phyloP scores from a whole-genome alignment of 202 grass and related monocot species.

The Brachypodium distachyon region DNA sequence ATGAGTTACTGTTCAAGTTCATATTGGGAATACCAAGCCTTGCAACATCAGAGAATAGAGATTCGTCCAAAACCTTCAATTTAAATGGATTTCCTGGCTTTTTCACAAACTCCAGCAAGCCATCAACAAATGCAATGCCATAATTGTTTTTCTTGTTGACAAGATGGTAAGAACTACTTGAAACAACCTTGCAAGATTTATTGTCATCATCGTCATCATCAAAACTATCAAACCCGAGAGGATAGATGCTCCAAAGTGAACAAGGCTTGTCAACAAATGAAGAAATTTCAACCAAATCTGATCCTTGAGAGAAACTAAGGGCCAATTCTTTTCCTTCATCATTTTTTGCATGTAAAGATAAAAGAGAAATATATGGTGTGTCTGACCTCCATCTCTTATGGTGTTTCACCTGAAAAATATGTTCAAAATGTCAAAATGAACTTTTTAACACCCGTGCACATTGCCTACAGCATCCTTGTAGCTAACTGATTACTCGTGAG shows the following conservation, averaged over 20 bases:
- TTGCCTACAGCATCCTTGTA: neutral
- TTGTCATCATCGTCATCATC: slow-evolving; percentile 45
- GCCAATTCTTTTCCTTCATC: slow-evolving; percentile 55
- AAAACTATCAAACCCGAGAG: slow-evolving; percentile 37
- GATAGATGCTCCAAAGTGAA: slow-evolving; percentile 52
- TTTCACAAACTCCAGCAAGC: slow-evolving; percentile 66
- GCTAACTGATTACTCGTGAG: slow-evolving; percentile 9
- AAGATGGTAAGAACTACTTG: slow-evolving; percentile 49
- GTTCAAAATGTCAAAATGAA: slow-evolving; percentile 9
- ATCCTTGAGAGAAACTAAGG: slow-evolving; percentile 57
- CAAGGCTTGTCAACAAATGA: slow-evolving; percentile 36
- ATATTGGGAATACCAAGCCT: slow-evolving; percentile 20
- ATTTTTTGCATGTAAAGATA: slow-evolving; percentile 43
- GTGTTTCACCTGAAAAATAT: slow-evolving; percentile 60
- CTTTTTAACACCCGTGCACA: neutral
- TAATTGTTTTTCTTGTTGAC: slow-evolving; percentile 70
- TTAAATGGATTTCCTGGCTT: slow-evolving; percentile 82
- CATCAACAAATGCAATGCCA: slow-evolving; percentile 72
- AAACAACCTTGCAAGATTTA: slow-evolving; percentile 46
- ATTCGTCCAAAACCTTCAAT: slow-evolving; percentile 56
- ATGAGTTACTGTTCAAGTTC: slow-evolving; percentile 15
- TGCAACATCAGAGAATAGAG: slow-evolving; percentile 26
- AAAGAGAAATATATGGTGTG: slow-evolving; percentile 56
- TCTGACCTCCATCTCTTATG: slow-evolving; percentile 56
- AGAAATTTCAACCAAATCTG: slow-evolving; percentile 67